These are phyloP conservation scores for Murraya paniculata DNA, from an alignment of 345 rosid species.

Conservation along the genomic window DNA sequence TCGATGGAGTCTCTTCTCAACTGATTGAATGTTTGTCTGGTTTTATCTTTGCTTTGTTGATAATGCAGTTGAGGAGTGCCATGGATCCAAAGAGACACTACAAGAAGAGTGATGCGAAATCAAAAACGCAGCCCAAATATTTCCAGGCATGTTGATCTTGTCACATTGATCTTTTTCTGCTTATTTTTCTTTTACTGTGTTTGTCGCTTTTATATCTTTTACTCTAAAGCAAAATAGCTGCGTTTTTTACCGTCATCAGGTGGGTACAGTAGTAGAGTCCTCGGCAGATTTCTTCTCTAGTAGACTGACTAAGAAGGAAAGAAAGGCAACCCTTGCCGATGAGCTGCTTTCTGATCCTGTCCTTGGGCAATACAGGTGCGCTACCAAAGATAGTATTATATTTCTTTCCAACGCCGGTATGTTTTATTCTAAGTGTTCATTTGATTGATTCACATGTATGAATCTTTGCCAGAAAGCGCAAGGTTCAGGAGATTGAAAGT, in stretches of 20 bases:
- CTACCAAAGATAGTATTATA: background rate
- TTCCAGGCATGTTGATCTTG: slow-evolving; percentile 61
- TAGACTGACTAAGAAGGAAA: slow-evolving; percentile 82
- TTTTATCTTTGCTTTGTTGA: background rate
- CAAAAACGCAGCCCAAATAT: slow-evolving; percentile 65
- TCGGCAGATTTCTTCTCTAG: slow-evolving; percentile 55
- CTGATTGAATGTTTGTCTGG: background rate
- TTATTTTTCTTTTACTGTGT: background rate
- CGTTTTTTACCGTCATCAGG: slow-evolving; percentile 36
- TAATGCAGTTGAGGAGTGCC: slow-evolving; percentile 64
- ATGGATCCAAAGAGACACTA: slow-evolving; percentile 85
- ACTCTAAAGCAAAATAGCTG: background rate
- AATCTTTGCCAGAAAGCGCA: slow-evolving; percentile 61
- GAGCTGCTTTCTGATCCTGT: slow-evolving; percentile 68
- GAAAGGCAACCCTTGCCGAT: slow-evolving; percentile 75
- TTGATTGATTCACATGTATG: background rate
- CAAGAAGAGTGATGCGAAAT: slow-evolving; percentile 63
- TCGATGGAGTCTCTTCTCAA: too few relatives aligned
- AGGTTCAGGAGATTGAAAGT: slow-evolving; percentile 80
- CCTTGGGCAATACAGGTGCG: slow-evolving; percentile 61
- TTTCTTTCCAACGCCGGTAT: background rate
- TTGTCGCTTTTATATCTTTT: background rate
- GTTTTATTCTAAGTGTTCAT: background rate
- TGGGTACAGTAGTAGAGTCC: slow-evolving; percentile 80
- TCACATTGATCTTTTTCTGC: background rate